Evolutionary conservation across 306 rosid genomes (phyloP).

Genomic region (Casuarina equisetifolia): DNA sequence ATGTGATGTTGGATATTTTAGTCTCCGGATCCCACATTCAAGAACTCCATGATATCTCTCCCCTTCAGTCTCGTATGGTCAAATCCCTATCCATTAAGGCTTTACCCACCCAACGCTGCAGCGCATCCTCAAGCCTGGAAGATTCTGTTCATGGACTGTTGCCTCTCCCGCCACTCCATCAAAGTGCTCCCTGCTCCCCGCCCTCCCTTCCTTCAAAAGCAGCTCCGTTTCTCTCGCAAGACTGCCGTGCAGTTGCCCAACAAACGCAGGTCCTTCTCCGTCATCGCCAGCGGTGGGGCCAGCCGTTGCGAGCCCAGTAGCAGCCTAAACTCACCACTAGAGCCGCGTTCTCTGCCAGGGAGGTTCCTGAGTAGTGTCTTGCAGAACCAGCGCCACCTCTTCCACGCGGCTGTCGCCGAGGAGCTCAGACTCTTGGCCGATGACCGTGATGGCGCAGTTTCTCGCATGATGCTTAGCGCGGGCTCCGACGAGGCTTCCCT

Average conservation of each 20-base stretch:
- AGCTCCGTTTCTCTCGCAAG: neutral
- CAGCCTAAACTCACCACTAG: slow-evolving; percentile 71
- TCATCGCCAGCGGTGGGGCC: slow-evolving; percentile 39
- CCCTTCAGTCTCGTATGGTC: too few species aligned
- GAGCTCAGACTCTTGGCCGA: slow-evolving; percentile 67
- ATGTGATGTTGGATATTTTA: too few species aligned
- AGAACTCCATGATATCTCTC: too few species aligned
- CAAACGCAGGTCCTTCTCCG: slow-evolving; percentile 16
- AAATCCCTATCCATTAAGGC: too few species aligned
- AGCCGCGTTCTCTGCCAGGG: slow-evolving; percentile 60
- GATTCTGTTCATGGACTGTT: slow-evolving; percentile 43
- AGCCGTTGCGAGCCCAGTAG: slow-evolving; percentile 46
- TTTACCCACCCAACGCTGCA: too few species aligned
- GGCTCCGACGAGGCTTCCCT: slow-evolving; percentile 65
- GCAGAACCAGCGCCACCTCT: slow-evolving; percentile 82
- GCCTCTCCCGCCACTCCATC: slow-evolving; percentile 34
- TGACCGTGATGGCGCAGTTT: slow-evolving; percentile 59
- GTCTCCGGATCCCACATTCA: too few species aligned
- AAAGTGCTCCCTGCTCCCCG: slow-evolving; percentile 9
- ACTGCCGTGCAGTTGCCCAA: neutral
- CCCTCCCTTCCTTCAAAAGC: slow-evolving; percentile 16
- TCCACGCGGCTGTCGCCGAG: slow-evolving; percentile 67
- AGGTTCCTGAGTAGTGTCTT: slow-evolving; percentile 60
- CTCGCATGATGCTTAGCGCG: slow-evolving; percentile 51
- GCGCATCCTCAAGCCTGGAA: too few species aligned